Evolutionary conservation across 345 rosid genomes (phyloP).

Genomic region (Eucalyptus marginata): DNA sequence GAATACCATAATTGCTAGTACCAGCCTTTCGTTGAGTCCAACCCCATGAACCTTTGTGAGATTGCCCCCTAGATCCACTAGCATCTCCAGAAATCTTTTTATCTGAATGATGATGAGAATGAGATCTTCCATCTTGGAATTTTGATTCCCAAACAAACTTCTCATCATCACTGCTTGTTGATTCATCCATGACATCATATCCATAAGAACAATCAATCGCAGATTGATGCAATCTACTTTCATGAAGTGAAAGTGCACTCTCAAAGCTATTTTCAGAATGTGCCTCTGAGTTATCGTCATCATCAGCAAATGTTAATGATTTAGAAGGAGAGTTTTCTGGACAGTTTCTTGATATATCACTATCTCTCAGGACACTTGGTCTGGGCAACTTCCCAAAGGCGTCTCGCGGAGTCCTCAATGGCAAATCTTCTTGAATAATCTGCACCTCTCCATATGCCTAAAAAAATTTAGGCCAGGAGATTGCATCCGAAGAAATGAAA

Average conservation of each 20-base stretch:
- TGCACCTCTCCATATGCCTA: constrained; percentile 88
- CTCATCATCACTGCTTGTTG: constrained; percentile 69
- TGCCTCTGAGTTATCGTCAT: constrained; percentile 36
- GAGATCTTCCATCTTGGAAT: constrained; percentile 7
- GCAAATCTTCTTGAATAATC: constrained; percentile 74
- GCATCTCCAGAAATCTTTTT: constrained; percentile 6
- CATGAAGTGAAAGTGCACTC: constrained; percentile 60
- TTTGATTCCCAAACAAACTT: constrained; percentile 15
- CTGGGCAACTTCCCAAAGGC: constrained; percentile 55
- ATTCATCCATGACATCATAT: constrained; percentile 30
- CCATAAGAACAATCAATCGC: constrained; percentile 24
- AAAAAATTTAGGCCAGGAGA: neutral
- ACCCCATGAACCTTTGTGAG: constrained; percentile 15
- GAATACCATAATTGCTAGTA: constrained; percentile 21
- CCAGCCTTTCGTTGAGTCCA: constrained; percentile 7
- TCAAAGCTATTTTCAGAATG: constrained; percentile 76
- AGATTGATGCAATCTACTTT: constrained; percentile 58
- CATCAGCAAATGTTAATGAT: constrained; percentile 17
- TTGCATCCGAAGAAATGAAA: neutral
- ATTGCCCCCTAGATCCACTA: constrained; percentile 10
- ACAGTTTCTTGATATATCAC: neutral
- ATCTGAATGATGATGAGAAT: neutral
- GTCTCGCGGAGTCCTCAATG: constrained; percentile 71
- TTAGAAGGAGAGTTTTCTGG: constrained; percentile 11
- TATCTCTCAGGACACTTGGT: constrained; percentile 18